These are phyloP conservation scores for Cryptosporidium parvum DNA, from an alignment of 169 alveolate species.

Conservation along the genomic window DNA sequence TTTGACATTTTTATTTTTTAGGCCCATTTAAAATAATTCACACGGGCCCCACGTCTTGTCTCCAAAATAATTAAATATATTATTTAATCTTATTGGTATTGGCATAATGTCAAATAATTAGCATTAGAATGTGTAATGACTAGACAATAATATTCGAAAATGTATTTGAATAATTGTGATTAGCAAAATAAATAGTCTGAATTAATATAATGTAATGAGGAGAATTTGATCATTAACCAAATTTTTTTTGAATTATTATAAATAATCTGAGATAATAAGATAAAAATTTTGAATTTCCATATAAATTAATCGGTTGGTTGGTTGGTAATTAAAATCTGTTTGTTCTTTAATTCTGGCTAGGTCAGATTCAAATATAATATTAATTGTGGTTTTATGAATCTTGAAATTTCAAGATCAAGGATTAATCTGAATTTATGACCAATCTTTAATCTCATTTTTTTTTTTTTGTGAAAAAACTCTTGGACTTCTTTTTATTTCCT, in stretches of 20 bases:
- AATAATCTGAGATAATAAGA: background rate
- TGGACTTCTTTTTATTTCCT: background rate
- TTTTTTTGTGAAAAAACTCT: background rate
- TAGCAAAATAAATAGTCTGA: background rate
- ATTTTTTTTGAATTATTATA: background rate
- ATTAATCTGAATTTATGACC: background rate
- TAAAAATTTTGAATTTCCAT: background rate
- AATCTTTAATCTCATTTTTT: background rate
- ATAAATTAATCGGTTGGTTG: background rate
- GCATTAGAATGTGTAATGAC: background rate
- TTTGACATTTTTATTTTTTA: background rate
- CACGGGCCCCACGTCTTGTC: background rate
- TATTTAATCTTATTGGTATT: background rate
- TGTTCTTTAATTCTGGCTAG: background rate
- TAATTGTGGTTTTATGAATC: background rate
- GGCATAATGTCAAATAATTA: conserved; percentile 3
- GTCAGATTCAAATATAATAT: background rate
- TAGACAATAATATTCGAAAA: background rate
- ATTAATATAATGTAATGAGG: background rate
- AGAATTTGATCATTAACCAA: background rate
- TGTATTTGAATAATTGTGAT: background rate
- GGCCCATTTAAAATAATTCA: background rate
- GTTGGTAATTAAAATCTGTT: background rate
- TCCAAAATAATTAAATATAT: background rate
- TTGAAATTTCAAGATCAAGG: conserved; percentile 5